Evolutionary conservation across 257 asterid genomes (phyloP).

Genomic region (Thymus mandschuricus): DNA sequence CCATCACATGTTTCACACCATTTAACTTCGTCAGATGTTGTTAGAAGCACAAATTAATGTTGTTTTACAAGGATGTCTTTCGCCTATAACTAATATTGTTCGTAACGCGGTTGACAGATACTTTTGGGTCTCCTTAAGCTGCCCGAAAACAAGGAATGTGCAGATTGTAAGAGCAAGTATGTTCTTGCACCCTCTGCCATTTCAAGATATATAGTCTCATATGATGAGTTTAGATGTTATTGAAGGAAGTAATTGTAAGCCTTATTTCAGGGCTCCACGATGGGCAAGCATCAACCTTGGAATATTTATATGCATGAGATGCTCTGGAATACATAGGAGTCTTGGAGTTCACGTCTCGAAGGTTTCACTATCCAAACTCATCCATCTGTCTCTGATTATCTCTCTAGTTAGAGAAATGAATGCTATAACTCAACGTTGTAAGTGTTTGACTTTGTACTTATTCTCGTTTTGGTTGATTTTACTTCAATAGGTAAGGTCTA

Average conservation of each 20-base stretch:
- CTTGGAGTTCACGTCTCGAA: constrained; percentile 95
- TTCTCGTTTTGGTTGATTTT: too few relatives aligned
- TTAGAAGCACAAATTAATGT: background rate
- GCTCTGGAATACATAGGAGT: constrained; percentile 92
- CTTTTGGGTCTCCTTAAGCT: constrained; percentile 76
- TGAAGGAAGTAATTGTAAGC: background rate
- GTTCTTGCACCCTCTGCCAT: constrained; percentile 10
- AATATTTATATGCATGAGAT: constrained; percentile 85
- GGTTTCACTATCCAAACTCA: constrained; percentile 14
- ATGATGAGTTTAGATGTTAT: background rate
- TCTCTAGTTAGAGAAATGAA: too few relatives aligned
- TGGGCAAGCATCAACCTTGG: constrained; percentile 98
- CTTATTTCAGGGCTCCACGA: constrained; percentile 72
- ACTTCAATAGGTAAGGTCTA: constrained; percentile 61
- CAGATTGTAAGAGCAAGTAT: constrained; percentile 85
- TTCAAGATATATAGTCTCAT: too few relatives aligned
- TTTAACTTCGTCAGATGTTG: background rate
- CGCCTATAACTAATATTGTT: background rate
- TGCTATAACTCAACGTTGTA: too few relatives aligned
- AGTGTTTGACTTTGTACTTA: too few relatives aligned
- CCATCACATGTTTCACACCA: background rate
- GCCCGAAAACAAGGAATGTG: constrained; percentile 88
- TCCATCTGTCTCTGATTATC: too few relatives aligned
- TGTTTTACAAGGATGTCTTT: background rate
- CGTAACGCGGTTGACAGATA: constrained; percentile 40